Evolutionary conservation across 495 filamentous ascomycete genomes (phyloP).

Genomic region (Lophiostoma macrostomum): DNA sequence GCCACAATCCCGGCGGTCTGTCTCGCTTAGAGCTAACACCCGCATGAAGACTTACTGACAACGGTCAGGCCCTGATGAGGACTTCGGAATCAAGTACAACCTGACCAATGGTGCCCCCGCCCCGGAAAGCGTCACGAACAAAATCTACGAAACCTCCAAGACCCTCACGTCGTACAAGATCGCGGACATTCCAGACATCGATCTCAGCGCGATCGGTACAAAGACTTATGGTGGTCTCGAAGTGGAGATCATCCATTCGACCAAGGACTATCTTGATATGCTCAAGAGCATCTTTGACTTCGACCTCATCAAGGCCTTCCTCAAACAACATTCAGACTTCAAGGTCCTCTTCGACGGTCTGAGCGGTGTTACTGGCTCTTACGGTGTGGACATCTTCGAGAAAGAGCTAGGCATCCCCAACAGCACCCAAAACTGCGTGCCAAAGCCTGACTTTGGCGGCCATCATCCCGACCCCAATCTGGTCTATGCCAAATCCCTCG

Average conservation of each 20-base stretch:
- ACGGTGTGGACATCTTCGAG: slow-evolving; percentile 92
- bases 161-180: slow-evolving; percentile 87
- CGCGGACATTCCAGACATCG: slow-evolving; percentile 78
- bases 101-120: slow-evolving; percentile 91
- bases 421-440: slow-evolving; percentile 90
- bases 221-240: slow-evolving; percentile 81
- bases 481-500: slow-evolving; percentile 94
- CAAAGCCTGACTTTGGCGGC: slow-evolving; percentile 90
- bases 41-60: not conserved
- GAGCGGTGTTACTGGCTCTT: slow-evolving; percentile 91
- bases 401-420: slow-evolving; percentile 79
- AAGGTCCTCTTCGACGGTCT: slow-evolving; percentile 95
- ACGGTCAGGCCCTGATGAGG: slow-evolving; percentile 74
- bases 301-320: slow-evolving; percentile 87
- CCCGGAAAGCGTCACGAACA: slow-evolving; percentile 93
- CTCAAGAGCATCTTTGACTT: slow-evolving; percentile 99
- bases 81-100: slow-evolving; percentile 99
- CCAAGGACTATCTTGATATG: slow-evolving; percentile 86
- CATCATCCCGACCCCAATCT: slow-evolving; percentile 98
- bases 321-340: slow-evolving; percentile 80
- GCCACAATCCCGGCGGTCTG: slow-evolving; percentile 94
- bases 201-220: slow-evolving; percentile 77
- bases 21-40: not conserved
- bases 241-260: slow-evolving; percentile 92
- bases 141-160: slow-evolving; percentile 90